These are phyloP conservation scores for Pyrenophora teres DNA, from an alignment of 2,329 filamentous ascomycete genomes.

Conservation along the genomic window DNA sequence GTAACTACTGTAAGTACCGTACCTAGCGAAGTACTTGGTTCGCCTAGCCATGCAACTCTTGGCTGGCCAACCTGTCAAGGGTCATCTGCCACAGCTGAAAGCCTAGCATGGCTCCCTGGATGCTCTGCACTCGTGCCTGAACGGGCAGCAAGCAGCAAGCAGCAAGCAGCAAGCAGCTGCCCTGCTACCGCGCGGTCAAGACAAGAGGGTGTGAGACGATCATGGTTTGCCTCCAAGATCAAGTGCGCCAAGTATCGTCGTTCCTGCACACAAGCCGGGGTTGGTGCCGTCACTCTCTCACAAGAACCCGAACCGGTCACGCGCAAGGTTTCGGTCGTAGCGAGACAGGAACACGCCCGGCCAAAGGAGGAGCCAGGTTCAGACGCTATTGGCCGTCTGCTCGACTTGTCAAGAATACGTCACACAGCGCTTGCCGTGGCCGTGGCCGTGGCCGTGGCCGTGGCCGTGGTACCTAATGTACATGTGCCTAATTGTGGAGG, in stretches of 20 bases:
- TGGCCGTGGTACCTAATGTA: not conserved
- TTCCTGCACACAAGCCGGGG: constrained; percentile 12
- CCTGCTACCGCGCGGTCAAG: constrained; percentile 5
- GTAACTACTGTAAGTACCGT: not conserved
- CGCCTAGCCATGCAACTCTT: constrained; percentile 4
- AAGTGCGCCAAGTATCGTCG: constrained; percentile 2
- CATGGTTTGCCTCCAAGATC: constrained; percentile 1
- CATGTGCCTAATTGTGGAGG: constrained; percentile 12
- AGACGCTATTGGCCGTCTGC: no score
- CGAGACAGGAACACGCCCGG: constrained; percentile 12
- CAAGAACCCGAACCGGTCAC: constrained; percentile 16
- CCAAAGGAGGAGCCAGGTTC: constrained; percentile 2
- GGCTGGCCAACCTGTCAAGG: constrained; percentile 10
- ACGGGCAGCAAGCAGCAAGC: not conserved
- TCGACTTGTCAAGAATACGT: constrained; percentile 14
- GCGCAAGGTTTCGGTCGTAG: constrained; percentile 21
- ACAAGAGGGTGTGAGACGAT: constrained; percentile 14
- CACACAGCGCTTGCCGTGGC: constrained; percentile 10
- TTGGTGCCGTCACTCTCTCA: constrained; percentile 8
- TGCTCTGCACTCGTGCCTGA: constrained; percentile 6
- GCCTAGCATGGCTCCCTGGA: constrained; percentile 4
- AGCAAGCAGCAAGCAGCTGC: not conserved
- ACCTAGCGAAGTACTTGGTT: constrained; percentile 1
- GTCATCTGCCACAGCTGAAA: constrained; percentile 9
- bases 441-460: not conserved